phyloP scores from a whole-genome alignment of 352 stramenopile species.

The Phytophthora constricta region DNA sequence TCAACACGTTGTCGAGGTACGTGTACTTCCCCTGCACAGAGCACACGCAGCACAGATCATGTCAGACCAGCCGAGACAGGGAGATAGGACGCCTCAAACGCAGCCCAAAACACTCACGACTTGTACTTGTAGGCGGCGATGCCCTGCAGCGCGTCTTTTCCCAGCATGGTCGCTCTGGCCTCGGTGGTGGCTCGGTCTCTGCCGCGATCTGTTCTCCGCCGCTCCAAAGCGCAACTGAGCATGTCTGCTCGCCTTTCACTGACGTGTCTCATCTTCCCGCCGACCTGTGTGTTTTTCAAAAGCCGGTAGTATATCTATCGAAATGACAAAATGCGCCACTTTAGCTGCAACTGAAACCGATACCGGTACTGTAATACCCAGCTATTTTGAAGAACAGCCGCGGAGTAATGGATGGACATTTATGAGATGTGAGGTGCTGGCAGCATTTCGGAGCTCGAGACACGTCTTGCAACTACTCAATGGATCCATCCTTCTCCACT shows the following conservation, averaged over 20 bases:
- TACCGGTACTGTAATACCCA: too few relatives aligned
- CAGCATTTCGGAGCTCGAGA: neutral
- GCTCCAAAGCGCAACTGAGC: constrained; percentile 22
- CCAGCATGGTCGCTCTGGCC: constrained; percentile 52
- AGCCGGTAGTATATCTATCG: too few relatives aligned
- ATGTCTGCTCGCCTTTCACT: too few relatives aligned
- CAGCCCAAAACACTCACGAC: constrained; percentile 80
- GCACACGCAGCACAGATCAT: neutral
- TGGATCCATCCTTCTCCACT: constrained; percentile 15
- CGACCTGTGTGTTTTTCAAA: too few relatives aligned
- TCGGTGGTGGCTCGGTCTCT: constrained; percentile 16
- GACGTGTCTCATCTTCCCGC: too few relatives aligned
- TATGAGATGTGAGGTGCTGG: too few relatives aligned
- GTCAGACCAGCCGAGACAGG: neutral
- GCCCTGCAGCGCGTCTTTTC: constrained; percentile 79
- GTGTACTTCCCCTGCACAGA: constrained; percentile 82
- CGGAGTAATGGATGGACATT: too few relatives aligned
- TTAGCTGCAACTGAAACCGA: too few relatives aligned
- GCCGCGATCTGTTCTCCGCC: constrained; percentile 19
- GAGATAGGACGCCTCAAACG: too few relatives aligned
- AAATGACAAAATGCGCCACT: too few relatives aligned
- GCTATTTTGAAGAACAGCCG: too few relatives aligned
- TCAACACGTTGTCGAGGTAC: constrained; percentile 88
- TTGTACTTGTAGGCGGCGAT: constrained; percentile 91
- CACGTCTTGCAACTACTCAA: constrained; percentile 15